phyloP scores from a whole-genome alignment of 2,329 filamentous ascomycete genomes.

The Hypoxylon sp. region DNA sequence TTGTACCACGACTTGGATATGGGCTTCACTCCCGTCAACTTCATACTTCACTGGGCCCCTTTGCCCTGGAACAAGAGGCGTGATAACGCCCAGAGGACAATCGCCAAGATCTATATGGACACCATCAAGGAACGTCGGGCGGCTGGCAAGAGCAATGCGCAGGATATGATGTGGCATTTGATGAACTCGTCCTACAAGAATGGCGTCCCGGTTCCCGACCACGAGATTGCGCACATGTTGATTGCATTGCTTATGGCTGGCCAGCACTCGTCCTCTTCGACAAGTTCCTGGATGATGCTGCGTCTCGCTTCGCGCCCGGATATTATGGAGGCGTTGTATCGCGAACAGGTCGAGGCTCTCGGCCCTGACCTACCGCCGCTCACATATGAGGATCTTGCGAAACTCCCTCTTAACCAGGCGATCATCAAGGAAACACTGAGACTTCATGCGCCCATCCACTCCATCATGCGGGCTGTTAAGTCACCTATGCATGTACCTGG shows the following conservation, averaged over 20 bases:
- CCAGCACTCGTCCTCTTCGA: slow-evolving; percentile 89
- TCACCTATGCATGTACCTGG: slow-evolving; percentile 85
- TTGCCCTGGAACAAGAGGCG: slow-evolving; percentile 89
- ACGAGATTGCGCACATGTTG: slow-evolving; percentile 93
- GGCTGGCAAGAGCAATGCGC: slow-evolving; percentile 63
- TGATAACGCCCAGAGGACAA: slow-evolving; percentile 82
- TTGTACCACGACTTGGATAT: slow-evolving; percentile 92
- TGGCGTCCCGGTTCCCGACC: slow-evolving; percentile 81
- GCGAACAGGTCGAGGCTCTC: slow-evolving; percentile 81
- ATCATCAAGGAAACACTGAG: slow-evolving; percentile 93
- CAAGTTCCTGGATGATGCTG: slow-evolving; percentile 86
- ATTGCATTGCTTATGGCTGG: slow-evolving; percentile 93
- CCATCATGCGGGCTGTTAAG: slow-evolving; percentile 93
- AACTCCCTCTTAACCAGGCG: slow-evolving; percentile 84
- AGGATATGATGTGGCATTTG: slow-evolving; percentile 91
- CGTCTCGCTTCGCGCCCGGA: slow-evolving; percentile 82
- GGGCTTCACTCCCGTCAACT: slow-evolving; percentile 91
- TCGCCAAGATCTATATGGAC: slow-evolving; percentile 85
- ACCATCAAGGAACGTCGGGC: slow-evolving; percentile 80
- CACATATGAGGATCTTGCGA: slow-evolving; percentile 81
- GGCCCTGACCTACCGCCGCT: slow-evolving; percentile 81
- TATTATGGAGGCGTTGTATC: slow-evolving; percentile 83
- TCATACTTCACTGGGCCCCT: slow-evolving; percentile 89
- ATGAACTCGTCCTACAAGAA: slow-evolving; percentile 91
- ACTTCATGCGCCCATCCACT: slow-evolving; percentile 93